Percentiles rank a stretch among this genome's conserved stretches.
These are phyloP conservation scores for Plasmodium gaboni DNA, from an alignment of 169 alveolate species.

Conservation along the genomic window DNA sequence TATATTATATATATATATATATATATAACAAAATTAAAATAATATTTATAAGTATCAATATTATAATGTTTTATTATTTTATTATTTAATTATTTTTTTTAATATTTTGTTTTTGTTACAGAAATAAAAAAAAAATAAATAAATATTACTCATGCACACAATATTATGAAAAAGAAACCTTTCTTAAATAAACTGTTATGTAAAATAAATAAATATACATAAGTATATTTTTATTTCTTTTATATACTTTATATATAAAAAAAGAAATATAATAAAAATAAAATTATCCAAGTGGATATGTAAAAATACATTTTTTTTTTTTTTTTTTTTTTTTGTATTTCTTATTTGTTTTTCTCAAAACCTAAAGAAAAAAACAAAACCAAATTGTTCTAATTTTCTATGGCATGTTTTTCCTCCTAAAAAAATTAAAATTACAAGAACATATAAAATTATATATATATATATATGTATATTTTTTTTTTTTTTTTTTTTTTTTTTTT, in stretches of 20 bases:
- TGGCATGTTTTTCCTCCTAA: conserved; percentile 67
- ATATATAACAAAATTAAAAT: too few relatives aligned
- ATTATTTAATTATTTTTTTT: too few relatives aligned
- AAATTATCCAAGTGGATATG: not conserved
- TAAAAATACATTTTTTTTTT: too few relatives aligned
- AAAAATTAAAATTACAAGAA: conserved; percentile 5
- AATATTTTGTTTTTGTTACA: too few relatives aligned
- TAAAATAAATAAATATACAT: not conserved
- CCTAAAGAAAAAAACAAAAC: not conserved
- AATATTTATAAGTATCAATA: too few relatives aligned
- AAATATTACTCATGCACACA: not conserved
- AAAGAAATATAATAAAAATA: not conserved
- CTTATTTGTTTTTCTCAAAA: too few relatives aligned
- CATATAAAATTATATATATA: not conserved
- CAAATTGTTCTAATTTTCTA: conserved; percentile 44
- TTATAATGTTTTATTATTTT: too few relatives aligned
- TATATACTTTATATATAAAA: not conserved
- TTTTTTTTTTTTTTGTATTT: too few relatives aligned
- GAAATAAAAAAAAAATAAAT: not conserved
- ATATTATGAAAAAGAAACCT: not conserved
- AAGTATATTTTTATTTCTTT: not conserved
- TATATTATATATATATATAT: too few relatives aligned
- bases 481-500: not conserved
- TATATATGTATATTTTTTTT: not conserved
- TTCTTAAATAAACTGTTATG: too few relatives aligned